Base-by-base conservation (phyloP, 1,284 basidiomycete genomes). In the Malassezia sp. region DNA sequence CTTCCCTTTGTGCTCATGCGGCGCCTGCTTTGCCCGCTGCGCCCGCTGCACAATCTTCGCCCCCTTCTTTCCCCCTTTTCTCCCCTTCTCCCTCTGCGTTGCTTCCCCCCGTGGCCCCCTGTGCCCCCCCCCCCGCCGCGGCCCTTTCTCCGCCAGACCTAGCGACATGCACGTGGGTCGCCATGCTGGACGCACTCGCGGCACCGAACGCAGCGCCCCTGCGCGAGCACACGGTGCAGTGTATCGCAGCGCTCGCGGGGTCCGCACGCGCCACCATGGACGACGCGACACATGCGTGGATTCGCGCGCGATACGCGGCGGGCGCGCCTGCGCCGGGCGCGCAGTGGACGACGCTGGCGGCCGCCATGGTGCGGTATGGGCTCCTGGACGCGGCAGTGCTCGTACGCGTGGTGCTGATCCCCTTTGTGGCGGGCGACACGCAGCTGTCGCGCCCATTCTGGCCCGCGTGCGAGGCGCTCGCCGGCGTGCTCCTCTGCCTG, bases 201-300 rank as follows among this genome's bases (percentile, higher is more conserved):
- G n/a, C 12, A 21, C 23, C 28, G 23, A 17, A 14, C 37, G 35
- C 21, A 2, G n/a, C 15, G 10, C 23, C 9, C 9, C 29, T 20
- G 20, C 31, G 22, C 20, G 27, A 23, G 21, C 24, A 26, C 4
- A 18, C 43, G 9, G 14, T 41, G 9, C 26, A 23, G 32, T 43
- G 29, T 18, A 2, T 49, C 5, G 46, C 40, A 4, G 31, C 46
- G 14, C 33, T 49, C 2, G 41, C 46, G 5, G 46, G 46, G 31
- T 35, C 46, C 15, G 46, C 38, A 15, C 40, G 46, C 24, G 34
- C 39, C 11, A 23, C 31, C 24, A 30, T 49, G 5, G 40, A 42
- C 32, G 14, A 26, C 14, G 33, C 35, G 32, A 17, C 37, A 2
- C 33, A 35, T 11, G 21, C 33, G 5, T 49, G 46, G 39, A 43